These are phyloP conservation scores for Verruconis gallopava DNA, from an alignment of 2,329 filamentous ascomycete species.

Conservation along the genomic window DNA sequence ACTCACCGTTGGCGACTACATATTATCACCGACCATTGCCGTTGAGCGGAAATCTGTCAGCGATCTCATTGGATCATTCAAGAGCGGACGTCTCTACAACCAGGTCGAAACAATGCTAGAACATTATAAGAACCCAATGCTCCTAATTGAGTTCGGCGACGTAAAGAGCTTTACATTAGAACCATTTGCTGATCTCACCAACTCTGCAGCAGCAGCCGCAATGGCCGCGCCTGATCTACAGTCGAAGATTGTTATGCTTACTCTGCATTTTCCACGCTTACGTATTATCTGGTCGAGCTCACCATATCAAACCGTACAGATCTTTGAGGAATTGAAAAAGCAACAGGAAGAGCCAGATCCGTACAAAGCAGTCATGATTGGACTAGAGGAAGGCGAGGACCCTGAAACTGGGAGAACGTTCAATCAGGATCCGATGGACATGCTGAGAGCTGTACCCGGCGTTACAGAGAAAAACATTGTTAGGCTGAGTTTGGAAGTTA, in stretches of 20 bases:
- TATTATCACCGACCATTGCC: slow-evolving; percentile 81
- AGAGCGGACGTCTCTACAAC: slow-evolving; percentile 79
- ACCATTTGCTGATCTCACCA: slow-evolving; percentile 34
- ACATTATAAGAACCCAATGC: slow-evolving; percentile 79
- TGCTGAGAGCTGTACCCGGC: slow-evolving; percentile 74
- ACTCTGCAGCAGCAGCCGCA: slow-evolving; percentile 38
- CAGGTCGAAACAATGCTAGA: slow-evolving; percentile 91
- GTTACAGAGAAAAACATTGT: slow-evolving; percentile 68
- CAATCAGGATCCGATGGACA: slow-evolving; percentile 40
- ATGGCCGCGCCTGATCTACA: slow-evolving; percentile 61
- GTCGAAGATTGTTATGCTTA: slow-evolving; percentile 81
- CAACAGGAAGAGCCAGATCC: slow-evolving; percentile 85
- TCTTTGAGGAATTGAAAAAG: slow-evolving; percentile 87
- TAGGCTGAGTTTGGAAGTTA: slow-evolving; percentile 56
- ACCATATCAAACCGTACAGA: slow-evolving; percentile 93
- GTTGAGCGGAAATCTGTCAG: slow-evolving; percentile 88
- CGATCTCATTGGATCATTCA: slow-evolving; percentile 84
- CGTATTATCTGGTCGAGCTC: slow-evolving; percentile 89
- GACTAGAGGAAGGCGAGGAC: slow-evolving; percentile 48
- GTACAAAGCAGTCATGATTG: slow-evolving; percentile 69
- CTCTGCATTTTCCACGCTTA: slow-evolving; percentile 77
- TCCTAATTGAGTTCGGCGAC: slow-evolving; percentile 95
- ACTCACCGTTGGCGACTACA: slow-evolving; percentile 92
- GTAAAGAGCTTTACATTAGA: slow-evolving; percentile 93
- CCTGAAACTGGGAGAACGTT: slow-evolving; percentile 9